Conservation (phyloP, 2,329 filamentous ascomycete genomes). For the Cladosporium sp. region DNA sequence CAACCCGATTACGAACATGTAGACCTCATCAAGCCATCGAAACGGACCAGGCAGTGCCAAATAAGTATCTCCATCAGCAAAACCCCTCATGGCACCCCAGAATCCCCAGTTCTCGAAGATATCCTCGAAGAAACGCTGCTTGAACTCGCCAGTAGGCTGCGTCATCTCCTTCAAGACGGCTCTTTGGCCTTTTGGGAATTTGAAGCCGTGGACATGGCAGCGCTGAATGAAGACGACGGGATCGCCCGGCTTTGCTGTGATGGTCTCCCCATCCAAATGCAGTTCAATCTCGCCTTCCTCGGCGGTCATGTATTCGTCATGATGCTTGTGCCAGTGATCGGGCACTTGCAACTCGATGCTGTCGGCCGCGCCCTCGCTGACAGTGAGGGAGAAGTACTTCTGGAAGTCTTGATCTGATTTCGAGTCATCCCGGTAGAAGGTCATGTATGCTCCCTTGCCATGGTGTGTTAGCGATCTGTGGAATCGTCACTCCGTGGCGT, state of each 20-base stretch:
- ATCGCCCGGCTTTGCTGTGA: conserved; percentile 6
- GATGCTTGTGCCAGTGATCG: conserved; percentile 19
- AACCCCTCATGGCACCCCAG: conserved; percentile 10
- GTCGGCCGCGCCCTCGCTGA: conserved; percentile 12
- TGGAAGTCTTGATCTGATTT: conserved; percentile 7
- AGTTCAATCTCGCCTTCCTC: conserved; percentile 15
- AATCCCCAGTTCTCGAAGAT: conserved; percentile 13
- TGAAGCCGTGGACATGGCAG: conserved; percentile 16
- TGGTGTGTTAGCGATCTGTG: neutral
- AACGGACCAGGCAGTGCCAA: conserved; percentile 15
- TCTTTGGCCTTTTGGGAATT: conserved; percentile 12
- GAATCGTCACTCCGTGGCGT: neutral
- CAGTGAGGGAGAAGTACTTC: conserved; percentile 14
- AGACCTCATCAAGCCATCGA: conserved; percentile 14
- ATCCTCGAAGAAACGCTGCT: conserved; percentile 16
- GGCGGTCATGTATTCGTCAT: conserved; percentile 17
- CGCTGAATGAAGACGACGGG: conserved; percentile 13
- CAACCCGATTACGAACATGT: conserved; percentile 10
- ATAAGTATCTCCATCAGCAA: conserved; percentile 19
- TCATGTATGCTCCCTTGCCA: conserved; percentile 13
- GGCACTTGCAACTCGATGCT: conserved; percentile 13
- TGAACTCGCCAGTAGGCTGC: conserved; percentile 16
- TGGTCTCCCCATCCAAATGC: conserved; percentile 11
- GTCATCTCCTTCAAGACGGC: conserved; percentile 16
- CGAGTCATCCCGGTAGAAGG: conserved; percentile 15